Conservation (phyloP, 495 filamentous ascomycete genomes). For the Hypomontagnella monticulosa region DNA sequence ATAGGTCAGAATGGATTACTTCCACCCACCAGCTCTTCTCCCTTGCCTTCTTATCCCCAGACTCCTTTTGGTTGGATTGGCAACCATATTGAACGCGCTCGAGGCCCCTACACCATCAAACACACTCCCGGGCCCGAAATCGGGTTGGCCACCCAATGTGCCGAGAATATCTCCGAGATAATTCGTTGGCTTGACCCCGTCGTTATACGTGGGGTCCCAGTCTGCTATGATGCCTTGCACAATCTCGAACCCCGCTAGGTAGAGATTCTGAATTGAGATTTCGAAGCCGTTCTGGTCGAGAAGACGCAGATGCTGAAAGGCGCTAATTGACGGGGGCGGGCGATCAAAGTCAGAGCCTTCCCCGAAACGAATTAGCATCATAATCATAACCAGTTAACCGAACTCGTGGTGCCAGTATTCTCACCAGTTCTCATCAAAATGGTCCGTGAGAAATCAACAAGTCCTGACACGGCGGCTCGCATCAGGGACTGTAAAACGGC, state of each 20-base stretch:
- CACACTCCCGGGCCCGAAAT: constrained; percentile 68
- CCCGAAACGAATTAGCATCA: not conserved
- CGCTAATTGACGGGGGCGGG: constrained; percentile 64
- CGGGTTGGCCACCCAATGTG: constrained; percentile 69
- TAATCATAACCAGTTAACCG: not conserved
- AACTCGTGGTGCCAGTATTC: not conserved
- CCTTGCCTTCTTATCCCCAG: not conserved
- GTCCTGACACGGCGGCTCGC: constrained; percentile 61
- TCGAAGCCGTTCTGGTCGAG: constrained; percentile 68
- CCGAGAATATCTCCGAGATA: constrained; percentile 81
- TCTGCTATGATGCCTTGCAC: constrained; percentile 69
- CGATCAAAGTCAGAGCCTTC: constrained; percentile 75
- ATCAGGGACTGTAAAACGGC: constrained; percentile 74
- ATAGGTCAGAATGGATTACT: constrained; percentile 13
- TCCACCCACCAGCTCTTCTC: constrained; percentile 20
- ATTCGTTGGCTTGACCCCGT: constrained; percentile 69
- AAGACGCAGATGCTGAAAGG: constrained; percentile 66
- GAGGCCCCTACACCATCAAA: constrained; percentile 40
- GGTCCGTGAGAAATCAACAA: constrained; percentile 73
- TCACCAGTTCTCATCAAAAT: constrained; percentile 74
- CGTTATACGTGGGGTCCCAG: constrained; percentile 68
- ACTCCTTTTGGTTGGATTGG: constrained; percentile 7
- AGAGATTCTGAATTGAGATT: constrained; percentile 70
- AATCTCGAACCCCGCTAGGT: constrained; percentile 71
- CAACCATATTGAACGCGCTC: not conserved